Conservation (phyloP, 2,329 filamentous ascomycete species). For the Ophiostoma tasmaniense region DNA sequence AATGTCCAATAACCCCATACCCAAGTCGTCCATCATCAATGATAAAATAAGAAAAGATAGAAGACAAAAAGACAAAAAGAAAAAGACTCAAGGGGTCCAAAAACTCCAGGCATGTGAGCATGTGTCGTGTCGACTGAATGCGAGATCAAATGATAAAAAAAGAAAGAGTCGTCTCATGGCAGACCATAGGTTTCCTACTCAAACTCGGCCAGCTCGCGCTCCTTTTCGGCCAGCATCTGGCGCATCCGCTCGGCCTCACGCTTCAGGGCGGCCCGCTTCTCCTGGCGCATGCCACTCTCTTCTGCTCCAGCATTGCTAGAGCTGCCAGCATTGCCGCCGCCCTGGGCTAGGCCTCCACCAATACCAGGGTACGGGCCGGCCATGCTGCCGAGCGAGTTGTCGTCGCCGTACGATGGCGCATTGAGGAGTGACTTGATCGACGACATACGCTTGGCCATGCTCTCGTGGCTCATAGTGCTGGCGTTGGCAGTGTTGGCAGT, state of each 20-base stretch:
- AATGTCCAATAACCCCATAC: background rate
- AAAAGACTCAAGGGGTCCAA: background rate
- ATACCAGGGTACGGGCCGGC: slow-evolving; percentile 18
- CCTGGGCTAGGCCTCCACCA: background rate
- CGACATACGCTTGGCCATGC: slow-evolving; percentile 55
- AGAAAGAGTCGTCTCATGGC: background rate
- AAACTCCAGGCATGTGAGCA: background rate
- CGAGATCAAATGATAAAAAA: background rate
- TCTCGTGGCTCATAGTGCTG: slow-evolving; percentile 31
- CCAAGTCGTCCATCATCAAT: background rate
- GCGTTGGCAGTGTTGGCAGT: slow-evolving; percentile 16
- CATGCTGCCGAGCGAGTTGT: slow-evolving; percentile 22
- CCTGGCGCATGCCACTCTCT: slow-evolving; percentile 29
- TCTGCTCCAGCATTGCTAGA: background rate
- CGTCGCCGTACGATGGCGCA: slow-evolving; percentile 35
- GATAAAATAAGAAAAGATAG: background rate
- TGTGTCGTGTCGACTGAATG: background rate
- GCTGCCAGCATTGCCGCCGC: background rate
- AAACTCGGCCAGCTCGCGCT: slow-evolving; percentile 56
- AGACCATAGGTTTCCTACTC: background rate
- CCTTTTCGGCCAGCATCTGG: slow-evolving; percentile 62
- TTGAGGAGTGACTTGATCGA: slow-evolving; percentile 73
- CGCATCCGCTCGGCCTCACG: slow-evolving; percentile 70
- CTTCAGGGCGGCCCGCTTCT: slow-evolving; percentile 57
- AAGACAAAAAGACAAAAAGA: background rate